Percentiles rank a stretch among this genome's conserved stretches.
phyloP scores from a whole-genome alignment of 2,329 filamentous ascomycete genomes.

The Fusarium sp. region DNA sequence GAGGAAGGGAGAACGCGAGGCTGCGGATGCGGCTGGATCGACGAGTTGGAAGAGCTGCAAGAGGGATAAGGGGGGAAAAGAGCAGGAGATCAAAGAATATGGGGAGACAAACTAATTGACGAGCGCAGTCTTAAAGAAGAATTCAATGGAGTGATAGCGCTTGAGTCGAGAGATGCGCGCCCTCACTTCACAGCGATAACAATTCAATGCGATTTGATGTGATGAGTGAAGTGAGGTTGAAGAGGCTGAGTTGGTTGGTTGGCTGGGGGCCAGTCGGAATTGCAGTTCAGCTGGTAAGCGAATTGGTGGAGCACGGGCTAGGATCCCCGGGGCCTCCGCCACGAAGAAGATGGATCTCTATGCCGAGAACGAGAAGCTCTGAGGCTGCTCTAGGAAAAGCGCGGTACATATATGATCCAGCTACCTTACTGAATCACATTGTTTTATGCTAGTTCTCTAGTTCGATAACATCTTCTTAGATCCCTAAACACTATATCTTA shows the following conservation, averaged over 20 bases:
- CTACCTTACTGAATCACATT: neutral
- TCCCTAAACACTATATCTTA: neutral
- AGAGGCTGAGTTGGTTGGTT: constrained; percentile 44
- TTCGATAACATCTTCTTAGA: neutral
- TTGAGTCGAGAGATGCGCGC: constrained; percentile 36
- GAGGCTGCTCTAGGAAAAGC: constrained; percentile 30
- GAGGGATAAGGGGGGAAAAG: constrained; percentile 30
- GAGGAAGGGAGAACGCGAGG: constrained; percentile 39
- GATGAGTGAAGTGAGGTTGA: constrained; percentile 40
- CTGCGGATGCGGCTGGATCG: constrained; percentile 38
- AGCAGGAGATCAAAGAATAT: constrained; percentile 39
- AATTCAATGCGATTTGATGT: constrained; percentile 30
- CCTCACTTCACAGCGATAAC: constrained; percentile 35
- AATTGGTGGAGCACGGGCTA: constrained; percentile 23
- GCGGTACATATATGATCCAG: neutral
- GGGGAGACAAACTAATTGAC: constrained; percentile 50
- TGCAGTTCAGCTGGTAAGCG: constrained; percentile 36
- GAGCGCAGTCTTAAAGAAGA: constrained; percentile 41
- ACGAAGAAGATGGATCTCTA: neutral
- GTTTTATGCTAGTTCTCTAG: neutral
- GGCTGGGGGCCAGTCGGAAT: constrained; percentile 21
- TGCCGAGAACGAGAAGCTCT: constrained; percentile 4
- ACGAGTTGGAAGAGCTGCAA: constrained; percentile 32
- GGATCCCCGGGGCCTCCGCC: neutral
- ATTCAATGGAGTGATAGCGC: constrained; percentile 29